phyloP scores from a whole-genome alignment of 106 monocot species.

The Agapanthus africanus region DNA sequence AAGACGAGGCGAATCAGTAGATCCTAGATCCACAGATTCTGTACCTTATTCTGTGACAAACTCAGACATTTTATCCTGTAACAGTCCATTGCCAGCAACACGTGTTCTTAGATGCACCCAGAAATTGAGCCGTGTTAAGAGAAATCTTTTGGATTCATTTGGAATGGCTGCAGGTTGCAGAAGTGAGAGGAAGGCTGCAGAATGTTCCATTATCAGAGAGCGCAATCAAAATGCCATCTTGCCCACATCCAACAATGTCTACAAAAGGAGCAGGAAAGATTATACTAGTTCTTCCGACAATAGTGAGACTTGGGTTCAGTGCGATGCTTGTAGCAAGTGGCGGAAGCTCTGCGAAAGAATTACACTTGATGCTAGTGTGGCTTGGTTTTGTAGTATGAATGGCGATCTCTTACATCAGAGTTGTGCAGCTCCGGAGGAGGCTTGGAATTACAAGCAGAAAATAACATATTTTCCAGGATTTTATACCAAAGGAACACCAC shows the following conservation, averaged over 20 bases:
- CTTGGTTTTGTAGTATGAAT: constrained; percentile 98
- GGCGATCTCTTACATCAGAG: constrained; percentile 49
- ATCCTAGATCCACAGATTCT: constrained; percentile 9
- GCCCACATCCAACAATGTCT: constrained; percentile 1
- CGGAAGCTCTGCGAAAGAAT: constrained; percentile 45
- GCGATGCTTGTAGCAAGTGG: constrained; percentile 99
- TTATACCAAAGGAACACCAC: constrained; percentile 54
- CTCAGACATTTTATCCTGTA: constrained; percentile 17
- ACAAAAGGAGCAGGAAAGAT: constrained; percentile 29
- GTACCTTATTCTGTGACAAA: constrained; percentile 14
- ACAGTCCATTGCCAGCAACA: constrained; percentile 19
- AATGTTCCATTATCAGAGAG: not conserved
- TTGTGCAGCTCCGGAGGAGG: constrained; percentile 67
- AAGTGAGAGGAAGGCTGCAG: constrained; percentile 10
- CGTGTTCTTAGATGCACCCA: constrained; percentile 28
- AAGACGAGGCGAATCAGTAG: constrained; percentile 14
- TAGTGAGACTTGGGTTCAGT: constrained; percentile 86
- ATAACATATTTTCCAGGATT: constrained; percentile 92
- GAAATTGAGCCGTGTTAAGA: constrained; percentile 27
- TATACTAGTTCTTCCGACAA: constrained; percentile 16
- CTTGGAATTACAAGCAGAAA: constrained; percentile 51
- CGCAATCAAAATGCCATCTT: not conserved
- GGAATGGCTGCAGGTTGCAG: constrained; percentile 14
- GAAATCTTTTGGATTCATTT: constrained; percentile 50
- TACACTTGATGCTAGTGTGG: constrained; percentile 43